These are phyloP conservation scores for Ophiostoma novo-ulmi DNA, from an alignment of 2,329 filamentous ascomycete genomes.

Conservation along the genomic window DNA sequence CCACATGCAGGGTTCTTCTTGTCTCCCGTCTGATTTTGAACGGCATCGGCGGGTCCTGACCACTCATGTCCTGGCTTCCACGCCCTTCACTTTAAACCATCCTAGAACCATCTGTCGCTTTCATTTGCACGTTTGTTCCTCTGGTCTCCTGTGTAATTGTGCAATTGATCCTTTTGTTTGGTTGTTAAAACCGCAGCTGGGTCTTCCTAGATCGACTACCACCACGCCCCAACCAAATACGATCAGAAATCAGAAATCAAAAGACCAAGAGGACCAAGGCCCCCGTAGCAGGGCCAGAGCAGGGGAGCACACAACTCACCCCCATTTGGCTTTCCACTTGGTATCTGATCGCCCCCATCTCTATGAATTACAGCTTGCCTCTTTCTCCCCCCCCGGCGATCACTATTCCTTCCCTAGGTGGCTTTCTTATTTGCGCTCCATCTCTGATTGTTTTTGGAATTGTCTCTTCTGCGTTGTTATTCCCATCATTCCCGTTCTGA, in stretches of 20 bases:
- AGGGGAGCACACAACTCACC: background rate
- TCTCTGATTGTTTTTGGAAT: background rate
- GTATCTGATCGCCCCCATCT: conserved; percentile 22
- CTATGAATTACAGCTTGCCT: conserved; percentile 11
- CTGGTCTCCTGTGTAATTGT: background rate
- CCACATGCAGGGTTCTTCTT: conserved; percentile 17
- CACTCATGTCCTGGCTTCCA: background rate
- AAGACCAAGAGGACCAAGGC: conserved; percentile 1
- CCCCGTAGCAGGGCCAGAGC: background rate
- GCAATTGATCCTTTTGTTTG: background rate
- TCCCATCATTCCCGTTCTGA: background rate
- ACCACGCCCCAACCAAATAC: background rate
- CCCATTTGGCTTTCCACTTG: conserved; percentile 7
- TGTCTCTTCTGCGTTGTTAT: background rate
- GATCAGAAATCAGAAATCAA: conserved; percentile 7
- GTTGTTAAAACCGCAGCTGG: background rate
- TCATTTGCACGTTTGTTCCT: background rate
- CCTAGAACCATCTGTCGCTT: background rate
- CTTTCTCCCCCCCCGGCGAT: conserved; percentile 20
- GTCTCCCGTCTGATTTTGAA: conserved; percentile 13
- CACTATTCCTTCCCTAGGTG: conserved; percentile 5
- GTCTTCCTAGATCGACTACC: background rate
- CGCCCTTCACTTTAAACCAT: background rate
- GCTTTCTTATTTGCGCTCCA: conserved; percentile 7
- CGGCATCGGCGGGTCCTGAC: conserved; percentile 16